Evolutionary conservation across 2,329 filamentous ascomycete genomes (phyloP).

Genomic region (Pestalotiopsis sp.): DNA sequence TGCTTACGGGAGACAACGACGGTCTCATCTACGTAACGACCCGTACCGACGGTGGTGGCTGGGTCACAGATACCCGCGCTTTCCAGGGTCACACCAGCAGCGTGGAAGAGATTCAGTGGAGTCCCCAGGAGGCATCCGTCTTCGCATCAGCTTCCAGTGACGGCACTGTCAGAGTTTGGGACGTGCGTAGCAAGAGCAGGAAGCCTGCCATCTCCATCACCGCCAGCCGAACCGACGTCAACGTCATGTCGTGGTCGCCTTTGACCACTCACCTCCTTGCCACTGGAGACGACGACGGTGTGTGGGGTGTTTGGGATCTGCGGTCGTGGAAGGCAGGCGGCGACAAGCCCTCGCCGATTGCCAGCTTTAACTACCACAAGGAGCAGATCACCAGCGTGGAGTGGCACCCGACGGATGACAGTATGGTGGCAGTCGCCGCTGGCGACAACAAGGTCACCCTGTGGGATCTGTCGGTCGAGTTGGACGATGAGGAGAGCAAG

Average conservation of each 20-base stretch:
- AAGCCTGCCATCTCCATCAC: constrained; percentile 86
- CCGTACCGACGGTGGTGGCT: constrained; percentile 83
- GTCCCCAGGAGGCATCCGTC: constrained; percentile 86
- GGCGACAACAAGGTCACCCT: constrained; percentile 93
- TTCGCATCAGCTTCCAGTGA: constrained; percentile 95
- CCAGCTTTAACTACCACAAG: constrained; percentile 92
- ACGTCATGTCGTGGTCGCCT: constrained; percentile 93
- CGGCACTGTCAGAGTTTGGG: constrained; percentile 95
- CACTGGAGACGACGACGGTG: constrained; percentile 89
- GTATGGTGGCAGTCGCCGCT: constrained; percentile 87
- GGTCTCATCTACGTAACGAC: constrained; percentile 89
- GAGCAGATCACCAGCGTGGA: constrained; percentile 95
- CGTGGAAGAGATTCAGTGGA: constrained; percentile 97
- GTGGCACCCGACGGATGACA: constrained; percentile 98
- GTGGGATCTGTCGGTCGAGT: constrained; percentile 95
- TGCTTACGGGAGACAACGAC: constrained; percentile 89
- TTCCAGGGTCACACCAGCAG: constrained; percentile 84
- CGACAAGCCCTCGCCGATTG: constrained; percentile 76
- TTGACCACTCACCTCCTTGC: constrained; percentile 89
- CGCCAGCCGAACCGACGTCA: constrained; percentile 84
- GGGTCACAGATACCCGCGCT: constrained; percentile 81
- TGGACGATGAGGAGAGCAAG: constrained; percentile 95
- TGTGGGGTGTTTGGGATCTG: constrained; percentile 95
- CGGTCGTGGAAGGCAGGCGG: constrained; percentile 84
- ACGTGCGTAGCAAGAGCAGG: constrained; percentile 86